Evolutionary conservation across 768 basidiomycete species (phyloP).

Genomic region (Trametes cinnabarina): DNA sequence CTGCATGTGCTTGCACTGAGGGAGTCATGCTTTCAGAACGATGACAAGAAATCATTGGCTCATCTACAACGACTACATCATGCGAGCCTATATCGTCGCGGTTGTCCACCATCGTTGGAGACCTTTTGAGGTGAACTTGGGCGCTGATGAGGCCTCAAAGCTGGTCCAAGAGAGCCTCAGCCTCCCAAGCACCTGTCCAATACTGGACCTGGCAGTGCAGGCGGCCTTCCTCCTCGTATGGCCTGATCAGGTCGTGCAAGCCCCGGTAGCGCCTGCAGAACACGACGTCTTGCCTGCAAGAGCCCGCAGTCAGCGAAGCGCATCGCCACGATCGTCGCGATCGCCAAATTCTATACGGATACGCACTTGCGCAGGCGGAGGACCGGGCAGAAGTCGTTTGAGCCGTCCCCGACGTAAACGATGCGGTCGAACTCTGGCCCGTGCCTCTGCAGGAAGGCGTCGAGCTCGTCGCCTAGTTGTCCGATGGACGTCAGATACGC

Average conservation of each 20-base stretch:
- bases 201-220: constrained; percentile 72
- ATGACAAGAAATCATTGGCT: too few species aligned
- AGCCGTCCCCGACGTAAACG: constrained; percentile 91
- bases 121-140: too few species aligned
- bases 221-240: constrained; percentile 62
- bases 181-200: constrained; percentile 96
- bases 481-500: neutral
- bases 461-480: constrained; percentile 82
- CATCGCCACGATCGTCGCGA: too few species aligned
- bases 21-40: too few species aligned
- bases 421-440: constrained; percentile 68
- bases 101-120: too few species aligned
- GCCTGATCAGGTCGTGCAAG: constrained; percentile 72
- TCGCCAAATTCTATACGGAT: neutral
- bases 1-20: too few species aligned
- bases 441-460: constrained; percentile 67
- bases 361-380: constrained; percentile 71
- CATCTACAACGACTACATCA: too few species aligned
- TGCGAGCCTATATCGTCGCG: too few species aligned
- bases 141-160: constrained; percentile 13
- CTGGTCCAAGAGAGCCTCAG: constrained; percentile 72
- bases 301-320: too few species aligned
- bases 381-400: constrained; percentile 94
- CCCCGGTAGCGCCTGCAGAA: constrained; percentile 79
- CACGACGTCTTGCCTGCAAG: constrained; percentile 74